Evolutionary conservation across 139 green algal genomes (phyloP), one percentile per base, ranked within the genome.

Genomic region (Deuterostichococcus epilithicus): DNA sequence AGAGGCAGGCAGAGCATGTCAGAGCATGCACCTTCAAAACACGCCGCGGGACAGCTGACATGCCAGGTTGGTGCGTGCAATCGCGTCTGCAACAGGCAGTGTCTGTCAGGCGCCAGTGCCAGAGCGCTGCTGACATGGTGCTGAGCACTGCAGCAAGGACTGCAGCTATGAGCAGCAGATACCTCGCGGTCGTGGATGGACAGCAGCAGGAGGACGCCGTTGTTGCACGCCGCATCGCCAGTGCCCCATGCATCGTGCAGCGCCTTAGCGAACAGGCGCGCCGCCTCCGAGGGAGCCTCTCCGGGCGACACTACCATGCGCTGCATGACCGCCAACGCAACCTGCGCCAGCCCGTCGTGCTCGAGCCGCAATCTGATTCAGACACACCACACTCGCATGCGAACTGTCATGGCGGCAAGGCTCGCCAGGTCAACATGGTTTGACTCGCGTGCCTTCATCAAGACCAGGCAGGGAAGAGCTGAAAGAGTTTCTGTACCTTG

Each of bases 241-340:
- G 94, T 88, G 30, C 90, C 89, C 90, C 90, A 94, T 2, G 25
- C n/a, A 5, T 85, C 77, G 63, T 91, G 85, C 68, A 94, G 59
- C 2, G 63, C 25, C 23, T 76, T 73, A 0, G 90, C 87, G 75
- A 93, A 91, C 0, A 26, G 26, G 32, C 76, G 67, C 0, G 89
- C 89, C 1, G 72, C 58, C 1, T 70, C 58, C 4, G 80, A 65
- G 26, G 45, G 5, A 0, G 65, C 28, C 5, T 81, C 68, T 1
- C 59, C 59, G 0, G n/a, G 22, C 0, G 85, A 22, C 0, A 84
- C 47, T 3, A 8, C 30, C 74, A 92, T 85, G 6, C 70, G 74
- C 28, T 82, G 66, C 80, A 93, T 88, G 2, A 92, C 45, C 0
- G 88, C 89, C 20, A 92, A 80, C 1, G 77, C 88, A 25, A 92